These are phyloP conservation scores for Boletus insuetus DNA, from an alignment of 768 basidiomycete genomes.

Conservation along the genomic window DNA sequence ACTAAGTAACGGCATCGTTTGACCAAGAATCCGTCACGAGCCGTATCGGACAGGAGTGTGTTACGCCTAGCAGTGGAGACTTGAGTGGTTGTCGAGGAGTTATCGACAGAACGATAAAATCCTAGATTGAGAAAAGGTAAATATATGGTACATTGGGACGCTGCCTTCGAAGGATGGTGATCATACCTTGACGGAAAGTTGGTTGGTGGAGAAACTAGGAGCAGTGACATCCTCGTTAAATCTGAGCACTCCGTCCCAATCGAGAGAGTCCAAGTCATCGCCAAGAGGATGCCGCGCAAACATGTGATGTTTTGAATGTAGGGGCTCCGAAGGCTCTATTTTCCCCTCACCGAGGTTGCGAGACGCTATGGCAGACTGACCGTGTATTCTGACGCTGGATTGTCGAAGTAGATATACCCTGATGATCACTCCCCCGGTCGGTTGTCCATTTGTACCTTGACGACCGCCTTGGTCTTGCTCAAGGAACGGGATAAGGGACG, in stretches of 20 bases:
- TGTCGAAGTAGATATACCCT: slow-evolving; percentile 57
- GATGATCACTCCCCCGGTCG: slow-evolving; percentile 27
- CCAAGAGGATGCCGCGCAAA: slow-evolving; percentile 11
- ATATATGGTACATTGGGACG: background rate
- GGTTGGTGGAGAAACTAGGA: slow-evolving; percentile 46
- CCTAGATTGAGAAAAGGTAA: slow-evolving; percentile 35
- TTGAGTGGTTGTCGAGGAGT: slow-evolving; percentile 39
- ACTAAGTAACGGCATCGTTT: slow-evolving; percentile 6
- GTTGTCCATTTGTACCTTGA: background rate
- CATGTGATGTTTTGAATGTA: slow-evolving; percentile 9
- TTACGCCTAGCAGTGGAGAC: slow-evolving; percentile 35
- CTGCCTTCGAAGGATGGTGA: background rate
- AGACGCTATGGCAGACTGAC: slow-evolving; percentile 2
- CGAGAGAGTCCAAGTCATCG: slow-evolving; percentile 42
- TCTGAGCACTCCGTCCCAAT: slow-evolving; percentile 59
- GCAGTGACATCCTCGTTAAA: slow-evolving; percentile 37
- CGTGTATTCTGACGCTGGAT: slow-evolving; percentile 34
- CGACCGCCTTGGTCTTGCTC: slow-evolving; percentile 9
- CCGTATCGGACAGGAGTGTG: slow-evolving; percentile 50
- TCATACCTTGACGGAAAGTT: slow-evolving; percentile 50
- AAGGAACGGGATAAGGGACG: slow-evolving; percentile 48
- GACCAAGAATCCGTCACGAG: slow-evolving; percentile 59
- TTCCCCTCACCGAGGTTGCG: slow-evolving; percentile 48
- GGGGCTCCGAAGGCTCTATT: slow-evolving; percentile 44
- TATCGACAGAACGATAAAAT: slow-evolving; percentile 53